Percentiles rank a stretch among this genome's conserved stretches.
These are phyloP conservation scores for Cercospora zeae-maydis DNA, from an alignment of 2,329 filamentous ascomycete species.

Conservation along the genomic window DNA sequence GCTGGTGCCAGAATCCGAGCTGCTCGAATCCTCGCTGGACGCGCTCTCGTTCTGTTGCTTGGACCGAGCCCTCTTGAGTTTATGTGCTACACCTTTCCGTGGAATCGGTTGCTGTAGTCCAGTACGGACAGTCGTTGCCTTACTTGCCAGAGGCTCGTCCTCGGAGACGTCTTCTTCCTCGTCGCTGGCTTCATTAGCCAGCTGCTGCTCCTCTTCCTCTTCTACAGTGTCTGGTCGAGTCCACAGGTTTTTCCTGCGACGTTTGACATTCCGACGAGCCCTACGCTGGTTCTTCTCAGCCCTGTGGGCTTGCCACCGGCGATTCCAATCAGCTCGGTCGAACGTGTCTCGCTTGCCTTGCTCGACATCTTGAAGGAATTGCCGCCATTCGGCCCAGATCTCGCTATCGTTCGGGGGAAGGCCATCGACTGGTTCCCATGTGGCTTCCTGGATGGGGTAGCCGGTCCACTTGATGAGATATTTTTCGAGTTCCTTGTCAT, in stretches of 20 bases:
- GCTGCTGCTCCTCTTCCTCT: slow-evolving; percentile 13
- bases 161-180: slow-evolving; percentile 14
- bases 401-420: slow-evolving; percentile 11
- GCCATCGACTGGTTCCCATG: slow-evolving; percentile 32
- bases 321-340: slow-evolving; percentile 24
- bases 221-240: slow-evolving; percentile 6
- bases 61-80: slow-evolving; percentile 12
- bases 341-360: slow-evolving; percentile 24
- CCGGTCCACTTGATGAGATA: slow-evolving; percentile 37
- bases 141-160: slow-evolving; percentile 5
- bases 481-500: slow-evolving; percentile 19
- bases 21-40: slow-evolving; percentile 13
- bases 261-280: slow-evolving; percentile 29
- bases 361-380: slow-evolving; percentile 19
- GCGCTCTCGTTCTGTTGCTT: background rate
- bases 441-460: slow-evolving; percentile 28
- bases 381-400: slow-evolving; percentile 26
- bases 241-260: slow-evolving; percentile 20
- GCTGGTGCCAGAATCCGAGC: background rate
- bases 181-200: slow-evolving; percentile 14
- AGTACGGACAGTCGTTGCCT: background rate
- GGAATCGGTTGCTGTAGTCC: background rate
- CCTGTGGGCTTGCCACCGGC: slow-evolving; percentile 11
- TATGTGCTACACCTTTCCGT: slow-evolving; percentile 27
- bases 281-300: slow-evolving; percentile 13